phyloP scores from a whole-genome alignment of 192 early-diverging fungal species.

The Radiomyces spectabilis region DNA sequence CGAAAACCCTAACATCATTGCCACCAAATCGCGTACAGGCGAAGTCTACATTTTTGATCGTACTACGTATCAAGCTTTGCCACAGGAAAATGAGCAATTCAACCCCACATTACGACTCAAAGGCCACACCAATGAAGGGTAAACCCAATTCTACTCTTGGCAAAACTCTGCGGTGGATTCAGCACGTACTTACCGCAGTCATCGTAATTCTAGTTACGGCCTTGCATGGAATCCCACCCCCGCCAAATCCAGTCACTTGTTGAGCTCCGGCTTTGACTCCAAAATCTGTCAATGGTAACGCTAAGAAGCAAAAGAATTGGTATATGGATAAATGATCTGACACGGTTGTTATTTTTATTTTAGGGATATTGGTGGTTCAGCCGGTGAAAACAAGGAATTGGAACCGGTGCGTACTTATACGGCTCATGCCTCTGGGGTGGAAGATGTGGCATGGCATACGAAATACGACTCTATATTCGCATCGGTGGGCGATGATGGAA shows the following conservation, averaged over 20 bases:
- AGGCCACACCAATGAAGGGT: constrained; percentile 93
- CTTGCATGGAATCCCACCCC: constrained; percentile 80
- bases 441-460: constrained; percentile 92
- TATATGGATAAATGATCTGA: no score
- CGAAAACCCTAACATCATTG: constrained; percentile 91
- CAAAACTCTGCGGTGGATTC: no score
- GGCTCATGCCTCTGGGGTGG: constrained; percentile 88
- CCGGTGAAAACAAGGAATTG: constrained; percentile 69
- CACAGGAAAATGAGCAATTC: constrained; percentile 69
- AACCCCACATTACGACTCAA: constrained; percentile 79
- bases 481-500: constrained; percentile 93
- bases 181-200: no score
- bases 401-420: constrained; percentile 72
- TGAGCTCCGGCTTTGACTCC: constrained; percentile 89
- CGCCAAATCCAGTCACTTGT: constrained; percentile 61
- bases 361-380: constrained; percentile 67
- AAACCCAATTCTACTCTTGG: no score
- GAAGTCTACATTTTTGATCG: constrained; percentile 97
- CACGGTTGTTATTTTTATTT: no score
- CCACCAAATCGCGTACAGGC: constrained; percentile 85
- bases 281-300: constrained; percentile 95
- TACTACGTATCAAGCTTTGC: constrained; percentile 77
- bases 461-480: constrained; percentile 85
- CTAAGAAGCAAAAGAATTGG: no score
- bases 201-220: constrained; percentile 55